phyloP scores from a whole-genome alignment of 306 rosid genomes.

The Prinsepia uniflora region DNA sequence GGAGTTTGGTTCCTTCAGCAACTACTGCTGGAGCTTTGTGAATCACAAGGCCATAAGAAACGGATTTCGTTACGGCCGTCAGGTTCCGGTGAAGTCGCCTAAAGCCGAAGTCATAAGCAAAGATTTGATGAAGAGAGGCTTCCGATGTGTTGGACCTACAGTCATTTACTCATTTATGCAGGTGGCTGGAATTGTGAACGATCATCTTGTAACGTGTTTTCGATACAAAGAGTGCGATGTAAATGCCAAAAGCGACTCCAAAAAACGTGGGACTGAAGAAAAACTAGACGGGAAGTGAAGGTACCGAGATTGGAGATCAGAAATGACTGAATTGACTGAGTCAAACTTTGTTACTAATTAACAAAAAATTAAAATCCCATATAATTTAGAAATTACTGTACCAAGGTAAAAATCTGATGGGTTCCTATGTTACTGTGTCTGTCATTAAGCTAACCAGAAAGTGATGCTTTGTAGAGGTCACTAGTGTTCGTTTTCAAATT shows the following conservation, averaged over 20 bases:
- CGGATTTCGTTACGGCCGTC: slow-evolving; percentile 66
- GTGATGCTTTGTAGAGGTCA: neutral
- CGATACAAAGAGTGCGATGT: slow-evolving; percentile 50
- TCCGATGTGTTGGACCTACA: slow-evolving; percentile 91
- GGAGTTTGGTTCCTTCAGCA: slow-evolving; percentile 85
- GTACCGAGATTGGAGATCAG: slow-evolving; percentile 32
- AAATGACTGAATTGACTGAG: slow-evolving; percentile 12
- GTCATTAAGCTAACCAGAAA: neutral
- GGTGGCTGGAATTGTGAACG: slow-evolving; percentile 76
- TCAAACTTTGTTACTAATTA: slow-evolving; percentile 18
- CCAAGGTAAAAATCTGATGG: slow-evolving; percentile 7
- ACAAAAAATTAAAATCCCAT: slow-evolving; percentile 17
- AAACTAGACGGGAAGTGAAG: slow-evolving; percentile 30
- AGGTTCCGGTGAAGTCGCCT: slow-evolving; percentile 82
- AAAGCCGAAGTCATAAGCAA: slow-evolving; percentile 84
- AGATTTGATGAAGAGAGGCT: slow-evolving; percentile 89
- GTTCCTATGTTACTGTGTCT: slow-evolving; percentile 17
- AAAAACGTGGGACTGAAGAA: slow-evolving; percentile 39
- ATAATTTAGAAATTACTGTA: slow-evolving; percentile 9
- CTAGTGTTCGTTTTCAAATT: neutral
- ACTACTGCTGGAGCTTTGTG: slow-evolving; percentile 85
- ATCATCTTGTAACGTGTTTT: slow-evolving; percentile 69
- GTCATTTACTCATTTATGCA: slow-evolving; percentile 90
- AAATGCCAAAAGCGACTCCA: slow-evolving; percentile 27
- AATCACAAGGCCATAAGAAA: slow-evolving; percentile 61